Base-by-base conservation (phyloP, 352 stramenopile genomes). In the Globisporangium nunn region DNA sequence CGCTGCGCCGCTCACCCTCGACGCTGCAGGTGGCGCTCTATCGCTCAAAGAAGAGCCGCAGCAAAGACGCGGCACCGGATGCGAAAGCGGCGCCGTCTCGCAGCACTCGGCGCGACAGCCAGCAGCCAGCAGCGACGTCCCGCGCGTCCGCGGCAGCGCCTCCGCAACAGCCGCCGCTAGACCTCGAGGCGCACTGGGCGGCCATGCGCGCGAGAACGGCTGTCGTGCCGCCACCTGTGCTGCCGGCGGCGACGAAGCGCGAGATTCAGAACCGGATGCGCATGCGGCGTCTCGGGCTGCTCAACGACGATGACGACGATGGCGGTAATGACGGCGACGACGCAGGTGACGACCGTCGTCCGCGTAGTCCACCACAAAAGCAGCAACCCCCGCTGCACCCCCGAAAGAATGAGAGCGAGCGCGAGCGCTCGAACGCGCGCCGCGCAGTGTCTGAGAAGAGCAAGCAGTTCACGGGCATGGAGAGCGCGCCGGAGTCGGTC, bases 391-490 rank as follows among this genome's bases (percentile, higher is more conserved):
- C 58, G 39, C 56, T 64, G 18, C 44, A 68, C 49, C 61, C 67
- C 47, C 40, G 58, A 40, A 58, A 64, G 28, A 64, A 62, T 43
- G 18, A 67, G 63, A 43, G 63, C 28, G 64, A 65, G 28, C 50
- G 48, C 29, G 50, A n/a, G 10, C 62, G 62, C 2, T 39, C 70
- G 18, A 65, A 72, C 3, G 49, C 65, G 5, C 68, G 74, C 61
- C 64, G 74, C 45, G 69, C 70, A 0, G 72, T 85, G 15, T 60
- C 72, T 0, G 70, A 74, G 35, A 75, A 78, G 43, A 67, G 81
- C 30, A 92, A 92, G 62, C 77, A 79, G 62, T 92, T 92, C 53
- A 86, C 78, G 8, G 81, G 81, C 47, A 66, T 90, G 50, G 62
- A 75, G 39, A 66, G 61, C 28, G 75, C 81, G 12, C 78, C 81